These are phyloP conservation scores for Pseudogymnoascus sp. DNA, from an alignment of 2,329 filamentous ascomycete genomes.

Conservation along the genomic window DNA sequence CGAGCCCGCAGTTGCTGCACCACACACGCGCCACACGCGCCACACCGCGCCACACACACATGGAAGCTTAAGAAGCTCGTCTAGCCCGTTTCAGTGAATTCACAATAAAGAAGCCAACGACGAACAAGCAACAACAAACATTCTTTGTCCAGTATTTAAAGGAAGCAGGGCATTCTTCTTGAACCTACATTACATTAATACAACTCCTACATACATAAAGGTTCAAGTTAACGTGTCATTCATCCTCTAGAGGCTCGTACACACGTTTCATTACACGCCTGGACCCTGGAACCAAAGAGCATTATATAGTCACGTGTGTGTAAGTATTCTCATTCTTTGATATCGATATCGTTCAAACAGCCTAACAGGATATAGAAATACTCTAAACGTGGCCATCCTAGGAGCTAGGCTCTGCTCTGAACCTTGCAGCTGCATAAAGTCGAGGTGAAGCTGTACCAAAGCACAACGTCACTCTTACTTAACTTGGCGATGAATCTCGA, in stretches of 20 bases:
- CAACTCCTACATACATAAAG: not conserved
- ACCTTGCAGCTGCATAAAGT: not conserved
- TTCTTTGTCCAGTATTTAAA: not conserved
- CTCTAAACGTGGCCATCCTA: not conserved
- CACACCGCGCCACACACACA: constrained; percentile 14
- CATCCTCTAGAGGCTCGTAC: not conserved
- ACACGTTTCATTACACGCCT: not conserved
- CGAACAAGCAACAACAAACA: not conserved
- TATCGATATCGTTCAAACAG: not conserved
- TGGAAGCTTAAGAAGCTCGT: not conserved
- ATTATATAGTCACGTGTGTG: not conserved
- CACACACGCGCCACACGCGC: constrained; percentile 23
- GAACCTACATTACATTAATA: not conserved
- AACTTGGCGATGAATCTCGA: not conserved
- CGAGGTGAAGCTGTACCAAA: not conserved
- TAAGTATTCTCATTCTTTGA: not conserved
- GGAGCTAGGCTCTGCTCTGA: not conserved
- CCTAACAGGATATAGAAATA: not conserved
- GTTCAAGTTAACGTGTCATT: not conserved
- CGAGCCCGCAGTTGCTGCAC: constrained; percentile 16
- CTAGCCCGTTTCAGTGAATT: not conserved
- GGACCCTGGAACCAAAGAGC: not conserved
- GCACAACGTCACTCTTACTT: not conserved
- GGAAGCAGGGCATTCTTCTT: not conserved
- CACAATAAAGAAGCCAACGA: constrained; percentile 2